phyloP scores from a whole-genome alignment of 2,329 filamentous ascomycete genomes.

The Fusarium buharicum region DNA sequence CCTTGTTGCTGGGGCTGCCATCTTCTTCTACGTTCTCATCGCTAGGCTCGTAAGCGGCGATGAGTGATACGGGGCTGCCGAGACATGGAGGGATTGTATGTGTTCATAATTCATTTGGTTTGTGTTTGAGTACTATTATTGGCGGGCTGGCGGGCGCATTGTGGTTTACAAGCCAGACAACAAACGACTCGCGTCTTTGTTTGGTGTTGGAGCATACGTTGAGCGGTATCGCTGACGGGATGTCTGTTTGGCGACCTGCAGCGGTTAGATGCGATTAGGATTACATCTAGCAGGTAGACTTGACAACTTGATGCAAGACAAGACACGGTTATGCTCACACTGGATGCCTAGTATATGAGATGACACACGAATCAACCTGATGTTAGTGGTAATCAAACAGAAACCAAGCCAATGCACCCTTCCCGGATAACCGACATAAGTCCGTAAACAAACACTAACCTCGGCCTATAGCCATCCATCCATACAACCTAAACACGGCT shows the following conservation, averaged over 20 bases:
- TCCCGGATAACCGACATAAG: not conserved
- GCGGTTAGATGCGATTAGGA: slow-evolving; percentile 20
- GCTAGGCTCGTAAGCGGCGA: slow-evolving; percentile 74
- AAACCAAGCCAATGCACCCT: slow-evolving; percentile 3
- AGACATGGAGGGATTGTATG: slow-evolving; percentile 5
- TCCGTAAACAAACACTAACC: slow-evolving; percentile 2
- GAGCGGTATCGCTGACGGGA: slow-evolving; percentile 12
- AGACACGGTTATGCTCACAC: not conserved
- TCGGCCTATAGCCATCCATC: not conserved
- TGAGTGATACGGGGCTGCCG: slow-evolving; percentile 25
- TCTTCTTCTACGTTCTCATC: slow-evolving; percentile 86
- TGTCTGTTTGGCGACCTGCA: slow-evolving; percentile 12
- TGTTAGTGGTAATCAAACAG: not conserved
- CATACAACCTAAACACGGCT: not conserved
- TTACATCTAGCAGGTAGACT: slow-evolving; percentile 20
- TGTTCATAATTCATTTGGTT: slow-evolving; percentile 12
- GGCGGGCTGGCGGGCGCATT: slow-evolving; percentile 30
- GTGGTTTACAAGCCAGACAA: slow-evolving; percentile 37
- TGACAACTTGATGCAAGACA: slow-evolving; percentile 5
- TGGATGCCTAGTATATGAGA: not conserved
- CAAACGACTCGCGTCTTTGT: slow-evolving; percentile 40
- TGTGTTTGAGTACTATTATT: slow-evolving; percentile 22
- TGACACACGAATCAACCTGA: not conserved
- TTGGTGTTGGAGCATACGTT: slow-evolving; percentile 40
- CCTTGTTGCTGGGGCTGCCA: slow-evolving; percentile 72